These are phyloP conservation scores for Kondoa malvinella DNA, from an alignment of 768 basidiomycete genomes.

Conservation along the genomic window DNA sequence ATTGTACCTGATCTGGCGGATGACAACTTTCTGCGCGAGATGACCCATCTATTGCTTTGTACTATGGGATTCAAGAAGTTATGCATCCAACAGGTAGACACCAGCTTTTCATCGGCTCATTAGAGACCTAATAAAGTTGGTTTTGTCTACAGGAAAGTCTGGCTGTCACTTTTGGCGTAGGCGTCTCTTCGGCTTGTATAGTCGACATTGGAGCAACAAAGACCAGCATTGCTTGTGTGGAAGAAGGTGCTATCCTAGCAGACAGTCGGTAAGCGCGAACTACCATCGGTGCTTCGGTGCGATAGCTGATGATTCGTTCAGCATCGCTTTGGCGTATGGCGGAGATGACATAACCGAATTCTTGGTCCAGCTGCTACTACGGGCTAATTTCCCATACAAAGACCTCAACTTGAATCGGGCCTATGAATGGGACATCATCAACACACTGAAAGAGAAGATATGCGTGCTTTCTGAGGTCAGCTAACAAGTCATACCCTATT, in stretches of 20 bases:
- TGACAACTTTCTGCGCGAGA: slow-evolving; percentile 59
- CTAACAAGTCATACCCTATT: not conserved
- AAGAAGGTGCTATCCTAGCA: slow-evolving; percentile 71
- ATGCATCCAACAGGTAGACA: slow-evolving; percentile 66
- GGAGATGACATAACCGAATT: slow-evolving; percentile 92
- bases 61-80: slow-evolving; percentile 84
- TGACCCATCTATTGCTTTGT: slow-evolving; percentile 53
- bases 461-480: slow-evolving; percentile 77
- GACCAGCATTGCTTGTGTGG: slow-evolving; percentile 78
- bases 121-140: not conserved
- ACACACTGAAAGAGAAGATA: slow-evolving; percentile 67
- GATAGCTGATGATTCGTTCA: slow-evolving; percentile 28
- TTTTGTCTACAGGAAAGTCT: slow-evolving; percentile 53
- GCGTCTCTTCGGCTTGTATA: slow-evolving; percentile 84
- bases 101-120: not conserved
- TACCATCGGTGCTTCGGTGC: not conserved
- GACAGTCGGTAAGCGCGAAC: slow-evolving; percentile 55
- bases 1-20: slow-evolving; percentile 88
- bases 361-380: slow-evolving; percentile 38
- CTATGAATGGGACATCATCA: slow-evolving; percentile 81
- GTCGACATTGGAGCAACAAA: slow-evolving; percentile 78
- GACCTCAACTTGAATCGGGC: slow-evolving; percentile 57
- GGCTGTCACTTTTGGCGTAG: slow-evolving; percentile 85
- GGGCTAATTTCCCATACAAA: slow-evolving; percentile 73
- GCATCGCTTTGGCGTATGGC: slow-evolving; percentile 69